Base-by-base conservation (phyloP, 306 rosid species). In the Glycine tomentella region DNA sequence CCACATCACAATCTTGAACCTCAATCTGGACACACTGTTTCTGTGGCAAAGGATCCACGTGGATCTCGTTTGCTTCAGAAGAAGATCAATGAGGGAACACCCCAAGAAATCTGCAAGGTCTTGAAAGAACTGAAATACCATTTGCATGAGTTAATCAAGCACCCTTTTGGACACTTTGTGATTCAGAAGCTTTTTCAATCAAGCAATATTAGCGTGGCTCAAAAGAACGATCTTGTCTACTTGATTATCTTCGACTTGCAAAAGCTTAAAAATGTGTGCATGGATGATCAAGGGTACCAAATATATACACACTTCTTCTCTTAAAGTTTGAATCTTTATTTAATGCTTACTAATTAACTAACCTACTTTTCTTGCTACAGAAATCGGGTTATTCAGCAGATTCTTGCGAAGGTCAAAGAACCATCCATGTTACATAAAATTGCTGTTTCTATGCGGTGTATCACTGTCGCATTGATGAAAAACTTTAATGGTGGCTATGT, bases 401-500 rank as follows among this genome's bases (percentile, higher is more conserved):
- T 91, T 59, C 1, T 87, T 10, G 34, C 34, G 46, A 25, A 61
- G 3, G 12, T 82, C 0, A 20, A 4, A 4, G 20, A 10, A 12
- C 57, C 15, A 4, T 4, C 0, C 16, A 77, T 48, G 6, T 33
- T 45, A 10, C 1, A 11, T 45, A 5, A 0, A 0, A 20, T 76
- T 15, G 4, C 45, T 15, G 0, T 2, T 13, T 34, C 44, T 68
- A 7, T 91, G 50, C 75, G 33, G 59, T 7, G 2, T 1, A 64
- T 83, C 5, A 25, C 83, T 11, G n/a, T 63, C 46, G 8, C 75
- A 0, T 20, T 90, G 80, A 40, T 82, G 77, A 87, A 73, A 20
- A 65, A 53, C 25, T 0, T 9, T 12, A 77, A 83, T 59, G 90
- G 91, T 40, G 53, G 74, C 15, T 67, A 66, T 82, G 81, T 88